phyloP scores from a whole-genome alignment of 345 rosid genomes.

The Pugionium cornutum region DNA sequence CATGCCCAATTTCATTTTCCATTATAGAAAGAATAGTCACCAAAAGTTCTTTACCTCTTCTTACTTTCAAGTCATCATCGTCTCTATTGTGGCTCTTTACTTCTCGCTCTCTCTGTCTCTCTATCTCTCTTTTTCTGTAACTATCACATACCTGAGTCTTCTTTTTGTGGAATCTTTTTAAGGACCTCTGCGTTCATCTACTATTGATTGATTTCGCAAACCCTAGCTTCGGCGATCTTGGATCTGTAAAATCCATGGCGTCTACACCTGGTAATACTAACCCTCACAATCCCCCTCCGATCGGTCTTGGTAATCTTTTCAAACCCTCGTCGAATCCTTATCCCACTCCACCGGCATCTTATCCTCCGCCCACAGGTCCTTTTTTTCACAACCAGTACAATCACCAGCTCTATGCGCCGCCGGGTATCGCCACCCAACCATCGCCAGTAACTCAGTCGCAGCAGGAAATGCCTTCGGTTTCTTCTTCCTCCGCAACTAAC shows the following conservation, averaged over 20 bases:
- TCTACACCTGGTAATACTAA: conserved; percentile 53
- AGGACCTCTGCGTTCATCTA: not conserved
- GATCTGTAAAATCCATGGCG: conserved; percentile 45
- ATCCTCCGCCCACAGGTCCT: conserved; percentile 60
- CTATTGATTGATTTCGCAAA: conserved; percentile 22
- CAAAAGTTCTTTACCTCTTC: not conserved
- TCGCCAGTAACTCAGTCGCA: conserved; percentile 21
- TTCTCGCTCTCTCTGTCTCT: not conserved
- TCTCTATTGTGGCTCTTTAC: conserved; percentile 8
- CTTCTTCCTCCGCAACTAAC: conserved; percentile 40
- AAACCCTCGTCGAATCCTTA: conserved; percentile 45
- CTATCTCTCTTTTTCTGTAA: conserved; percentile 5
- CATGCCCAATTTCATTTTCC: too few species aligned
- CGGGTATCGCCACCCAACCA: conserved; percentile 28
- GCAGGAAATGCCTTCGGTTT: conserved; percentile 33
- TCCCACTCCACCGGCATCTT: conserved; percentile 53
- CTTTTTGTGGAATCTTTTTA: conserved; percentile 16
- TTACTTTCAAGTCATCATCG: conserved; percentile 39
- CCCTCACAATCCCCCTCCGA: conserved; percentile 39
- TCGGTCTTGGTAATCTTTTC: conserved; percentile 51
- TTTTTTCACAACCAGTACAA: conserved; percentile 50
- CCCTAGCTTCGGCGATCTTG: conserved; percentile 37
- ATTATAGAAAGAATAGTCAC: too few species aligned
- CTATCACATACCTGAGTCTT: conserved; percentile 37
- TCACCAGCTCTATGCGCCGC: conserved; percentile 47